Percentiles rank a stretch among this genome's conserved stretches.
These are phyloP conservation scores for Paraphaeosphaeria minitans DNA, from an alignment of 2,329 filamentous ascomycete species.

Conservation along the genomic window DNA sequence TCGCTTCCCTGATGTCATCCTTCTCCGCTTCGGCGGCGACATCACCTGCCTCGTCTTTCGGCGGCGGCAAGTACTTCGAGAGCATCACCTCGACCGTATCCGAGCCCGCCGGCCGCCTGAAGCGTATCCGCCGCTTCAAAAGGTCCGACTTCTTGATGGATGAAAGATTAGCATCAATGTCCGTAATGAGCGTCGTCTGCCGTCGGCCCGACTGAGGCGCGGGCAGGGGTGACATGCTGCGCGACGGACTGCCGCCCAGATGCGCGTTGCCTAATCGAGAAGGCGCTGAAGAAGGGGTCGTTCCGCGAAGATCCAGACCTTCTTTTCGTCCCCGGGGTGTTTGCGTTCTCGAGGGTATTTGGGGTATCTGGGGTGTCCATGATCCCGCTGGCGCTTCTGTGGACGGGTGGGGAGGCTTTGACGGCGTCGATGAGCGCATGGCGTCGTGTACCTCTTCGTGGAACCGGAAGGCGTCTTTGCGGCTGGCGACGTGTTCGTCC, in stretches of 20 bases:
- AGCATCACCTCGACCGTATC: conserved; percentile 40
- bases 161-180: conserved; percentile 41
- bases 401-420: conserved; percentile 30
- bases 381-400: conserved; percentile 35
- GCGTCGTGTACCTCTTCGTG: conserved; percentile 53
- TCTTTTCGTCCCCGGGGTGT: conserved; percentile 47
- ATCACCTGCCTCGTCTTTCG: conserved; percentile 26
- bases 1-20: conserved; percentile 48
- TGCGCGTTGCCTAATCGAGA: conserved; percentile 35
- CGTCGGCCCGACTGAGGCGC: conserved; percentile 34
- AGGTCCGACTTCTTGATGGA: conserved; percentile 37
- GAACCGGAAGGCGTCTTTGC: conserved; percentile 57
- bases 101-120: conserved; percentile 33
- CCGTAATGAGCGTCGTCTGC: conserved; percentile 41
- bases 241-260: conserved; percentile 35
- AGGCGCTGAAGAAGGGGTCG: conserved; percentile 32
- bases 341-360: conserved; percentile 40
- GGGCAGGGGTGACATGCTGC: conserved; percentile 36
- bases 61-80: conserved; percentile 43
- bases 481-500: conserved; percentile 54
- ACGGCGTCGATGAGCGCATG: conserved; percentile 37
- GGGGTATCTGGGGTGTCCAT: conserved; percentile 46
- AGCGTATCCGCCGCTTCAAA: conserved; percentile 44
- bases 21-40: conserved; percentile 11
- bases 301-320: conserved; percentile 28